These are phyloP conservation scores for Ensete glaucum DNA, from an alignment of 176 grass and related monocot genomes.

Conservation along the genomic window DNA sequence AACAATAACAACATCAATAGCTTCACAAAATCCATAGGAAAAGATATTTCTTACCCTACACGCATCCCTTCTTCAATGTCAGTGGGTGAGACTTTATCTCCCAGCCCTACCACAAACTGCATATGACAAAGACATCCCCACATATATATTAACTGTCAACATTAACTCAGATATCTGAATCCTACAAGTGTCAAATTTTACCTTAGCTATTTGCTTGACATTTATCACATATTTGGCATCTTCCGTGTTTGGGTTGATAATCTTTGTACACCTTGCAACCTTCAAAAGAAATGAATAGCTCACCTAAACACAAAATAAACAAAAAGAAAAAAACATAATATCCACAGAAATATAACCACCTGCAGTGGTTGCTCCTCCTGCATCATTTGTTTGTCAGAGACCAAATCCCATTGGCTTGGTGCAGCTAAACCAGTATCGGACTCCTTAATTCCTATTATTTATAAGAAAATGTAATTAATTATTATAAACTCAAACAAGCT, in stretches of 20 bases:
- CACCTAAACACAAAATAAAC: not conserved
- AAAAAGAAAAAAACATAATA: not conserved
- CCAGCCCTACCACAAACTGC: constrained; percentile 90
- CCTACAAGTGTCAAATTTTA: constrained; percentile 12
- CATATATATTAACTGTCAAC: constrained; percentile 18
- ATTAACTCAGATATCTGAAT: not conserved
- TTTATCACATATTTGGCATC: constrained; percentile 98
- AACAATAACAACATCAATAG: constrained; percentile 8
- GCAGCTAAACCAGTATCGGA: constrained; percentile 90
- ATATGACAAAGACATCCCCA: constrained; percentile 11
- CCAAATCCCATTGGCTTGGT: constrained; percentile 91
- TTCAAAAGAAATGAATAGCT: constrained; percentile 14
- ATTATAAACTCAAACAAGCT: not conserved
- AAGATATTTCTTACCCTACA: constrained; percentile 49
- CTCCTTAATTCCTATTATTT: constrained; percentile 71
- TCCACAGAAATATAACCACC: constrained; percentile 26
- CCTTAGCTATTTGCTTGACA: constrained; percentile 98
- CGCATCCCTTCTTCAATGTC: constrained; percentile 98
- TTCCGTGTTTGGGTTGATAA: constrained; percentile 88
- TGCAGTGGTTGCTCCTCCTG: constrained; percentile 83
- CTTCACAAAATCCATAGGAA: not conserved
- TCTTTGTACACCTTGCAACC: constrained; percentile 96
- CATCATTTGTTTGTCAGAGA: constrained; percentile 99
- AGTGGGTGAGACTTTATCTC: constrained; percentile 88
- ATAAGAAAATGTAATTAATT: not conserved